Evolutionary conservation across 495 filamentous ascomycete genomes (phyloP).

Genomic region (Xylaria sp.): DNA sequence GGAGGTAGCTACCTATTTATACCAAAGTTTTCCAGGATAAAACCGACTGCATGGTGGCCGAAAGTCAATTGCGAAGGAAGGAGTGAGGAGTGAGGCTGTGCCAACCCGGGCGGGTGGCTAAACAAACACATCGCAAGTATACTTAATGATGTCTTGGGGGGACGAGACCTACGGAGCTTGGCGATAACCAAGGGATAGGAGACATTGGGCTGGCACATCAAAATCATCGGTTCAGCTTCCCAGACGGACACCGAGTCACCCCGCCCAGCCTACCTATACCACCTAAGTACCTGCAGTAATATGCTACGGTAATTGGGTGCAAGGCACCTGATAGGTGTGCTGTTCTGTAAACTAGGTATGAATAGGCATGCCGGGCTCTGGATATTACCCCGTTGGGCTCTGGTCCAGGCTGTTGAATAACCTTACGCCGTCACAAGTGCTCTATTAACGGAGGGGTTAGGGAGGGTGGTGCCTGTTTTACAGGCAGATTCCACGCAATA

Average conservation of each 20-base stretch:
- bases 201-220: not conserved
- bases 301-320: too few relatives aligned
- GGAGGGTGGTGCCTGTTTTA: not conserved
- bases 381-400: too few relatives aligned
- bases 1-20: not conserved
- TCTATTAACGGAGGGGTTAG: not conserved
- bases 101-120: not conserved
- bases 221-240: constrained; percentile 11
- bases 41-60: not conserved
- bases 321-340: too few relatives aligned
- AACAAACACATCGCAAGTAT: not conserved
- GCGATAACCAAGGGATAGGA: not conserved
- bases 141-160: not conserved
- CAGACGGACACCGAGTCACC: not conserved
- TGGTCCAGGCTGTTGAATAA: not conserved
- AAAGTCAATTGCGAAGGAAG: not conserved
- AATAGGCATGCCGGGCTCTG: too few relatives aligned
- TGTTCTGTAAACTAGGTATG: too few relatives aligned
- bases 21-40: not conserved
- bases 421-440: not conserved
- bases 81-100: constrained; percentile 3
- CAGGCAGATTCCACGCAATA: not conserved
- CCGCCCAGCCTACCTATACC: not conserved
- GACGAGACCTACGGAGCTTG: not conserved
- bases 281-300: too few relatives aligned